Evolutionary conservation across 2,329 filamentous ascomycete species (phyloP).

Genomic region (Cordyceps farinosa): DNA sequence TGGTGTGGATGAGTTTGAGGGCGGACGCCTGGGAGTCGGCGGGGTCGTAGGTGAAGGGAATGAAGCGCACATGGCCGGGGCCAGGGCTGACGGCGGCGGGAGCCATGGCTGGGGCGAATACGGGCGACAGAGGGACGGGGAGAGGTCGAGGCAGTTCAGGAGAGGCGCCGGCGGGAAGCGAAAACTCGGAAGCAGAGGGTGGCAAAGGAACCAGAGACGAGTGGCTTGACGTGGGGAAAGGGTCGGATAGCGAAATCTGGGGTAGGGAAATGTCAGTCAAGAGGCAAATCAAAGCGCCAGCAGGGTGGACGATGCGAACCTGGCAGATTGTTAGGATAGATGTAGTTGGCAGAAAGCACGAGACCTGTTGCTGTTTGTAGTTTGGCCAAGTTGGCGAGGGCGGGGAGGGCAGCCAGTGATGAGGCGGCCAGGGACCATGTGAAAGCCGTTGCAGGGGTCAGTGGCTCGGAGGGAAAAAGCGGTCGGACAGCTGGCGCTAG

Average conservation of each 20-base stretch:
- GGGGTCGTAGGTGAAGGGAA: conserved; percentile 75
- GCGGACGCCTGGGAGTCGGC: conserved; percentile 76
- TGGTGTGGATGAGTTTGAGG: conserved; percentile 69
- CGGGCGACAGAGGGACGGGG: neutral
- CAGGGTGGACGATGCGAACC: conserved; percentile 9
- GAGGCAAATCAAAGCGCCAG: conserved; percentile 17
- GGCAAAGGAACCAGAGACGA: conserved; percentile 10
- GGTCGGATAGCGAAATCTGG: neutral
- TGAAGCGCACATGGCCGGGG: conserved; percentile 53
- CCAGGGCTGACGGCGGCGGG: conserved; percentile 30
- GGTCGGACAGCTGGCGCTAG: conserved; percentile 5
- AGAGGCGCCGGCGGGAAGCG: conserved; percentile 15
- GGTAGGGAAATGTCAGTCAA: neutral
- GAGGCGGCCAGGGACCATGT: conserved; percentile 28
- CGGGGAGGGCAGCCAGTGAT: conserved; percentile 29
- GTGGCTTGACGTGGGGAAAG: conserved; percentile 18
- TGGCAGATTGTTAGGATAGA: conserved; percentile 17
- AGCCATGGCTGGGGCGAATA: conserved; percentile 30
- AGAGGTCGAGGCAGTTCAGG: conserved; percentile 12
- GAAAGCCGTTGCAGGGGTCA: conserved; percentile 22
- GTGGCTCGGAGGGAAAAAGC: conserved; percentile 14
- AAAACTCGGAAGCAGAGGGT: conserved; percentile 9
- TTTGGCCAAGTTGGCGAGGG: conserved; percentile 26
- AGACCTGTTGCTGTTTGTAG: conserved; percentile 39
- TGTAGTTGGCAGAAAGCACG: conserved; percentile 32